These are phyloP conservation scores for Exophiala lecanii-corni DNA, from an alignment of 2,329 filamentous ascomycete species.

Conservation along the genomic window DNA sequence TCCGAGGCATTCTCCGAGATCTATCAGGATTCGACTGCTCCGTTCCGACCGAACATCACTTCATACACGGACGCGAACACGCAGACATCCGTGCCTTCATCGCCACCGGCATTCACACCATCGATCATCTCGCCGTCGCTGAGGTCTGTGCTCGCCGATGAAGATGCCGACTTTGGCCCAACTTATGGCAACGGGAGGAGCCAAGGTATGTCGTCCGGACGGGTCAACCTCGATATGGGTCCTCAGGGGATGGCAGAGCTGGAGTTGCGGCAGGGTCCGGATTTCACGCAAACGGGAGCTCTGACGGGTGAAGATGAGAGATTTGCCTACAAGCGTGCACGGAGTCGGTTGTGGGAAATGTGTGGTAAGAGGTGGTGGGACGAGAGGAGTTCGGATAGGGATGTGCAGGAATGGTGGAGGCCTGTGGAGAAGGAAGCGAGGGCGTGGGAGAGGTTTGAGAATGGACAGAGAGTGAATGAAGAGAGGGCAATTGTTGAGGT, in stretches of 20 bases:
- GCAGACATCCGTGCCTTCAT: conserved; percentile 7
- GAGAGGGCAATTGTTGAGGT: not conserved
- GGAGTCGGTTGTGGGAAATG: conserved; percentile 76
- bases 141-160: conserved; percentile 30
- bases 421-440: conserved; percentile 60
- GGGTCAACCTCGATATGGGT: conserved; percentile 18
- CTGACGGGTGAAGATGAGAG: conserved; percentile 78
- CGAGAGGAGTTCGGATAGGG: conserved; percentile 38
- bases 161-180: conserved; percentile 32
- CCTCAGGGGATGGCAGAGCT: conserved; percentile 9
- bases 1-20: conserved; percentile 67
- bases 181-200: conserved; percentile 29
- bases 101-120: conserved; percentile 6
- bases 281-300: conserved; percentile 63
- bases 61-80: conserved; percentile 48
- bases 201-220: conserved; percentile 21
- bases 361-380: conserved; percentile 70
- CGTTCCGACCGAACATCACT: conserved; percentile 74
- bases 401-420: conserved; percentile 60
- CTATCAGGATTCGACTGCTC: conserved; percentile 70
- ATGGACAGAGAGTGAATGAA: not conserved
- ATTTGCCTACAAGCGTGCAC: conserved; percentile 74
- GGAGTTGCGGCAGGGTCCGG: conserved; percentile 32
- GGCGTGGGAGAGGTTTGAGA: conserved; percentile 55
- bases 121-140: conserved; percentile 19